These are phyloP conservation scores for Russula sp. DNA, from an alignment of 768 basidiomycete genomes.

Conservation along the genomic window DNA sequence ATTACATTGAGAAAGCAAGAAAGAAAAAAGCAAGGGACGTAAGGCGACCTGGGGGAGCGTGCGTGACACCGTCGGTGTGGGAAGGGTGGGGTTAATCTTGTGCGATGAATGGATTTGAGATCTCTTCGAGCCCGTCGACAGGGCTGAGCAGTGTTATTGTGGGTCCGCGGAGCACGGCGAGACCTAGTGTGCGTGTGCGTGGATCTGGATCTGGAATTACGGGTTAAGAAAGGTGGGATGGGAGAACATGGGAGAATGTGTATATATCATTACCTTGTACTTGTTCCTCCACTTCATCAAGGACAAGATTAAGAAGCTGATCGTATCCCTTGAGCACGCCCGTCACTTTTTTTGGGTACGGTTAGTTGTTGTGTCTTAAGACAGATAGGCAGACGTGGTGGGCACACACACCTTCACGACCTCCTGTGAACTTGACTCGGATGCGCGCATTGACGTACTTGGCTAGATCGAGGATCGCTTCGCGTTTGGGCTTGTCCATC, in stretches of 20 bases:
- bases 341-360: conserved; percentile 53
- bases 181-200: conserved; percentile 64
- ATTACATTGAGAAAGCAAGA: conserved; percentile 7
- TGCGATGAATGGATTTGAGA: conserved; percentile 80
- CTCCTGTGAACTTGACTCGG: conserved; percentile 97
- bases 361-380: too few species aligned
- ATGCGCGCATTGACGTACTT: conserved; percentile 93
- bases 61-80: neutral
- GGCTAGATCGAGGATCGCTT: conserved; percentile 92
- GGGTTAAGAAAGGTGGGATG: neutral
- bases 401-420: conserved; percentile 71
- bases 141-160: conserved; percentile 93
- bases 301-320: conserved; percentile 92
- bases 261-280: conserved; percentile 51
- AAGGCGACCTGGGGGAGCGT: neutral
- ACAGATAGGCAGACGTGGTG: too few species aligned
- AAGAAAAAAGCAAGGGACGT: neutral
- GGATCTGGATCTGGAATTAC: conserved; percentile 59
- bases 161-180: conserved; percentile 89
- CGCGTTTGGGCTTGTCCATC: conserved; percentile 79
- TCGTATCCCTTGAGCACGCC: conserved; percentile 95
- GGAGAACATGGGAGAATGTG: neutral
- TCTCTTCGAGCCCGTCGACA: conserved; percentile 93
- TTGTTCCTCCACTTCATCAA: conserved; percentile 92
- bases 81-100: conserved; percentile 48